phyloP scores from a whole-genome alignment of 2,329 filamentous ascomycete species.

The Myriosclerotinia scirpicola region DNA sequence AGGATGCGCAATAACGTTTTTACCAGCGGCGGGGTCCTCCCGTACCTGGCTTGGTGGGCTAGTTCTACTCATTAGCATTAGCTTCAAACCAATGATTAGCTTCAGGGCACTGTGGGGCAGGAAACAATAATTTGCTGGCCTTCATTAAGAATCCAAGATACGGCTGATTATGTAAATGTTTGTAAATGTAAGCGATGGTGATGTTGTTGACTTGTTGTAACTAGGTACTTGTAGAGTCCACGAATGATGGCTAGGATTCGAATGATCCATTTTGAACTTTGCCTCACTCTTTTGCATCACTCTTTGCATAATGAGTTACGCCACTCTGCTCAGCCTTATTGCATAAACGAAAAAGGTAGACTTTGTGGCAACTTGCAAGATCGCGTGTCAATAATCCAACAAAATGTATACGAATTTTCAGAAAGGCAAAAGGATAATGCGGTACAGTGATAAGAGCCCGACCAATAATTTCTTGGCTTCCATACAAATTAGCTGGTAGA shows the following conservation, averaged over 20 bases:
- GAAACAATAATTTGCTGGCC: slow-evolving; percentile 4
- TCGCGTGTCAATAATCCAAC: not conserved
- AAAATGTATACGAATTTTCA: not conserved
- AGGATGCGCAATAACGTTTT: not conserved
- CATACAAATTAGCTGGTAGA: not conserved
- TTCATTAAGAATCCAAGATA: not conserved
- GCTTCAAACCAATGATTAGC: slow-evolving; percentile 6
- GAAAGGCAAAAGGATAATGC: too few species aligned
- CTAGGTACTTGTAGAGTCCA: too few species aligned
- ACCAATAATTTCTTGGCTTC: not conserved
- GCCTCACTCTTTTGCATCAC: not conserved
- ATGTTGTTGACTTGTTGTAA: not conserved
- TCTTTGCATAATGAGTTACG: not conserved
- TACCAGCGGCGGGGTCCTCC: not conserved
- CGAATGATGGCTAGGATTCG: not conserved
- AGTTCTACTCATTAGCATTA: not conserved
- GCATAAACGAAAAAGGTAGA: not conserved
- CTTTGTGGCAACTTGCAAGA: not conserved
- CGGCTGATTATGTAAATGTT: not conserved
- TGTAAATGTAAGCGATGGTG: not conserved
- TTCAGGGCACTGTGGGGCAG: slow-evolving; percentile 4
- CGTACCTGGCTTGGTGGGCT: slow-evolving; percentile 4
- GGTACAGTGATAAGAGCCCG: too few species aligned
- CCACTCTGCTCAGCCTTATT: slow-evolving; percentile 9
- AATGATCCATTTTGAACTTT: not conserved